Evolutionary conservation across 352 stramenopile genomes (phyloP).

Genomic region (Phytophthora citricola): DNA sequence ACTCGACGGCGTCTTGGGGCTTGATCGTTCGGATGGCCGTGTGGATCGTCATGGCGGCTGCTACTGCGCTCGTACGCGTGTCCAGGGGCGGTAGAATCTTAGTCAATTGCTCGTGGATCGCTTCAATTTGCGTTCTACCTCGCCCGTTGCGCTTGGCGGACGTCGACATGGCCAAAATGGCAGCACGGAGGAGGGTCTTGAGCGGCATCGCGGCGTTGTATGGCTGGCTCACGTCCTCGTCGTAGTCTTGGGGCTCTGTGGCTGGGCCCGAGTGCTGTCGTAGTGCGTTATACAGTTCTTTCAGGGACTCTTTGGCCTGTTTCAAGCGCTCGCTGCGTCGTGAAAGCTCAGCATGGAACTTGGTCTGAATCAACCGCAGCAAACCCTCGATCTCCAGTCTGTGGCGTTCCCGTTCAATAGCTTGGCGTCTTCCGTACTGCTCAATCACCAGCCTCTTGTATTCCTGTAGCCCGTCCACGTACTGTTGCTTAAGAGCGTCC

Average conservation of each 20-base stretch:
- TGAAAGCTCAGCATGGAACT: constrained; percentile 65
- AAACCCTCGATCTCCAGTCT: constrained; percentile 70
- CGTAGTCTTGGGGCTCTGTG: neutral
- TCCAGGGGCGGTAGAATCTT: constrained; percentile 6
- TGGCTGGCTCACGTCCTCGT: constrained; percentile 21
- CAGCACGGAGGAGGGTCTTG: constrained; percentile 62
- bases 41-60: constrained; percentile 36
- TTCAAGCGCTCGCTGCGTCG: constrained; percentile 58
- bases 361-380: constrained; percentile 62
- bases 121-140: constrained; percentile 44
- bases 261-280: constrained; percentile 14
- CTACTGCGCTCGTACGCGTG: constrained; percentile 28
- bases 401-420: constrained; percentile 62
- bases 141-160: constrained; percentile 55
- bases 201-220: constrained; percentile 39
- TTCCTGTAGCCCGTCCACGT: constrained; percentile 59
- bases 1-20: neutral
- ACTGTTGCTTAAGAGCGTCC: constrained; percentile 60
- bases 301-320: constrained; percentile 64
- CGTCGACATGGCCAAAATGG: constrained; percentile 72
- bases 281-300: constrained; percentile 68
- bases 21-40: constrained; percentile 51
- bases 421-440: constrained; percentile 69
- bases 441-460: constrained; percentile 82
- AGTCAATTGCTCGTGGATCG: constrained; percentile 51